phyloP scores from a whole-genome alignment of 495 filamentous ascomycete species.

The Aspergillus funiculosus region DNA sequence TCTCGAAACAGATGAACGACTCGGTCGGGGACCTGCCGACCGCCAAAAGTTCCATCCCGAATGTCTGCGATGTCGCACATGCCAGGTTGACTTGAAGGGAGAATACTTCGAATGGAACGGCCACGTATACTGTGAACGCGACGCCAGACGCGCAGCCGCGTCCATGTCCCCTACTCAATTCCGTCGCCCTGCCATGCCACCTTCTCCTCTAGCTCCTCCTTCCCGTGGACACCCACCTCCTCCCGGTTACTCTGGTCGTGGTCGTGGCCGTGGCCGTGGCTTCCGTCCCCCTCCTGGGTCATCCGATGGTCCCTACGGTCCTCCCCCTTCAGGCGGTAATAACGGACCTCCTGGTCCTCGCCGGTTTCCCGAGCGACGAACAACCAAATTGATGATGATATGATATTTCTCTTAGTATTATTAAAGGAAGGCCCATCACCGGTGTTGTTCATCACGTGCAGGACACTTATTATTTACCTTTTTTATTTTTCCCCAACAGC shows the following conservation, averaged over 20 bases:
- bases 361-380: slow-evolving; percentile 66
- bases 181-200: slow-evolving; percentile 28
- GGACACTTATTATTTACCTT: too few relatives aligned
- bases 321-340: slow-evolving; percentile 13
- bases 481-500: too few relatives aligned
- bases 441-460: too few relatives aligned
- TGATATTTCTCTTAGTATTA: slow-evolving; percentile 36
- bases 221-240: slow-evolving; percentile 21
- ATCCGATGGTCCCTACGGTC: slow-evolving; percentile 23
- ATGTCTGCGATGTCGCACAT: slow-evolving; percentile 73
- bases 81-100: slow-evolving; percentile 49
- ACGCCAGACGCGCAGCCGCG: slow-evolving; percentile 62
- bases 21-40: slow-evolving; percentile 40
- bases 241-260: slow-evolving; percentile 25
- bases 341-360: slow-evolving; percentile 25
- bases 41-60: slow-evolving; percentile 76
- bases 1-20: slow-evolving; percentile 62
- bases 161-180: slow-evolving; percentile 30
- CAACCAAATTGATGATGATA: slow-evolving; percentile 86
- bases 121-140: slow-evolving; percentile 73
- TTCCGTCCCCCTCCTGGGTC: slow-evolving; percentile 18
- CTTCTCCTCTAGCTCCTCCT: slow-evolving; percentile 26
- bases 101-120: slow-evolving; percentile 68
- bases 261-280: slow-evolving; percentile 20
- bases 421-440: too few relatives aligned